These are phyloP conservation scores for Pyrus hybrid DNA, from an alignment of 331 rosid genomes.

Conservation along the genomic window DNA sequence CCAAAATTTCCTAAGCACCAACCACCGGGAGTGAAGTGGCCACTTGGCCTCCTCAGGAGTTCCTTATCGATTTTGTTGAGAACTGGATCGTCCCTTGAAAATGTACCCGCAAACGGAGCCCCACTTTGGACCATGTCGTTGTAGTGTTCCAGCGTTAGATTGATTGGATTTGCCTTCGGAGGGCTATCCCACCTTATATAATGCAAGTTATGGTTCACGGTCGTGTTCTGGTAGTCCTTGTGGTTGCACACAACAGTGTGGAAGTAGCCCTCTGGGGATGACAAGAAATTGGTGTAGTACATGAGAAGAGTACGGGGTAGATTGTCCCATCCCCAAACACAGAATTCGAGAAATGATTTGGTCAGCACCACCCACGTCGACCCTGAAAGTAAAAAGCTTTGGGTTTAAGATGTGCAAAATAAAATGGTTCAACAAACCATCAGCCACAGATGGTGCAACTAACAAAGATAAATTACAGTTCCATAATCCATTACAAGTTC, in stretches of 20 bases:
- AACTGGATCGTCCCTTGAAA: constrained; percentile 49
- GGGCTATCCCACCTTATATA: constrained; percentile 68
- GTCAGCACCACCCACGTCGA: constrained; percentile 68
- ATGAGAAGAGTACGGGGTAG: constrained; percentile 89
- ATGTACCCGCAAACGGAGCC: constrained; percentile 65
- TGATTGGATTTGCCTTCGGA: constrained; percentile 58
- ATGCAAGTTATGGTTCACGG: constrained; percentile 70
- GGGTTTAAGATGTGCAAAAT: background rate
- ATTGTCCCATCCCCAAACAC: constrained; percentile 90
- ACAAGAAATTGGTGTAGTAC: constrained; percentile 73
- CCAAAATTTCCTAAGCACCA: constrained; percentile 55
- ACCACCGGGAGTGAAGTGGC: constrained; percentile 60
- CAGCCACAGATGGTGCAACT: background rate
- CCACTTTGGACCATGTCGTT: constrained; percentile 61
- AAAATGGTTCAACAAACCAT: background rate
- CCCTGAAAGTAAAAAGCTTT: constrained; percentile 36
- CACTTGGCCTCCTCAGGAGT: constrained; percentile 42
- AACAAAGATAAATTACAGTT: background rate
- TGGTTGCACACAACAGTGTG: constrained; percentile 86
- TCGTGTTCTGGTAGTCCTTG: constrained; percentile 90
- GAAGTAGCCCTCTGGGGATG: constrained; percentile 86
- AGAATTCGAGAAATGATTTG: constrained; percentile 65
- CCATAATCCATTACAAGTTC: too few species aligned
- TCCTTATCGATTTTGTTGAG: constrained; percentile 62
- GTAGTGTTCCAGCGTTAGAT: constrained; percentile 50